Percentiles rank a stretch among this genome's conserved stretches.
phyloP scores from a whole-genome alignment of 345 rosid species.

The Euclidium syriacum region DNA sequence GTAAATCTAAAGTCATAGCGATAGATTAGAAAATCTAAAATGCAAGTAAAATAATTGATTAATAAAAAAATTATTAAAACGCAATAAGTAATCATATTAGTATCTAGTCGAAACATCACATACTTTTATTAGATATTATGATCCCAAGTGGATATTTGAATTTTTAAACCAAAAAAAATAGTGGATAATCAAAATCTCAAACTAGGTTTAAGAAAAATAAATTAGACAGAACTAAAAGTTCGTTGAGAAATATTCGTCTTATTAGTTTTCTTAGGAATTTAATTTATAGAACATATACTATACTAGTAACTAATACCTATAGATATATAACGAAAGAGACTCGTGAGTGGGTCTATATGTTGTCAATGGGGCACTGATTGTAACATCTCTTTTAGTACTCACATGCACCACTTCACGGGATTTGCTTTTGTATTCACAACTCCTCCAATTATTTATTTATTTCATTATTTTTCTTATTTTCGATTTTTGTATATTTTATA shows the following conservation, averaged over 20 bases:
- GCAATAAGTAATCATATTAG: background rate
- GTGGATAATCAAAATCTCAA: background rate
- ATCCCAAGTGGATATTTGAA: background rate
- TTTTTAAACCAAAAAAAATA: background rate
- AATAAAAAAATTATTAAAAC: background rate
- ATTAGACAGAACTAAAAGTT: background rate
- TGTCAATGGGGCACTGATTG: constrained; percentile 63
- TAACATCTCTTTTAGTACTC: constrained; percentile 74
- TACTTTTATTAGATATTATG: background rate
- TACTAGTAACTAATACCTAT: too few relatives aligned
- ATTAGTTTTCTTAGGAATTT: background rate
- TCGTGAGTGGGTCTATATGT: constrained; percentile 80
- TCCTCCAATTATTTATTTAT: constrained; percentile 21
- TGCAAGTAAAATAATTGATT: background rate
- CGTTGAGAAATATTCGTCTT: background rate
- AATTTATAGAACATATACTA: background rate
- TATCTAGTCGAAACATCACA: background rate
- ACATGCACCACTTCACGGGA: constrained; percentile 98
- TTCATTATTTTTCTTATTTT: background rate
- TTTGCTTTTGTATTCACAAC: constrained; percentile 42
- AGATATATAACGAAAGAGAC: constrained; percentile 33
- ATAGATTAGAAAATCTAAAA: background rate
- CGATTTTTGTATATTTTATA: background rate
- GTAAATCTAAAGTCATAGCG: too few relatives aligned
- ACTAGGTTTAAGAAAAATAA: background rate